Evolutionary conservation across 2,329 filamentous ascomycete genomes (phyloP).

Genomic region (Sphaerulina musiva): DNA sequence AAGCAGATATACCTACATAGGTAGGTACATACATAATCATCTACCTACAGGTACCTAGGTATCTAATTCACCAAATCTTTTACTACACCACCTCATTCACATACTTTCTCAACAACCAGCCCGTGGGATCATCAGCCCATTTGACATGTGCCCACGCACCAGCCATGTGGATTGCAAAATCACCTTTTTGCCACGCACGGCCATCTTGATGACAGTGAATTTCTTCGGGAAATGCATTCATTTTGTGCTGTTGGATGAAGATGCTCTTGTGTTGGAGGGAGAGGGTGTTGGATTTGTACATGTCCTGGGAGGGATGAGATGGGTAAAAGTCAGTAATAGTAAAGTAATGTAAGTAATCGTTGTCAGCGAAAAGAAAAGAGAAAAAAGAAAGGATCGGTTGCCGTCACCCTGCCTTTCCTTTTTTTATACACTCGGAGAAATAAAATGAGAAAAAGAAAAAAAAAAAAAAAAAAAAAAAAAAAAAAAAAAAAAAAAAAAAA

Average conservation of each 20-base stretch:
- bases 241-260: slow-evolving; percentile 33
- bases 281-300: slow-evolving; percentile 21
- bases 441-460: no score
- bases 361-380: no score
- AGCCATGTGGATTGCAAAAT: slow-evolving; percentile 36
- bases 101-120: slow-evolving; percentile 37
- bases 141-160: slow-evolving; percentile 36
- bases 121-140: slow-evolving; percentile 31
- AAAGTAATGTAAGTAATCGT: no score
- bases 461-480: no score
- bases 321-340: no score
- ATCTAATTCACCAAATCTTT: not conserved
- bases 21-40: no score
- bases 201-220: slow-evolving; percentile 8
- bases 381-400: no score
- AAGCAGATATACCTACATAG: no score
- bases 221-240: slow-evolving; percentile 35
- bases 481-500: no score
- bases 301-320: slow-evolving; percentile 27
- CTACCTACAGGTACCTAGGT: no score
- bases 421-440: no score
- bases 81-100: not conserved
- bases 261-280: slow-evolving; percentile 7
- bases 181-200: slow-evolving; percentile 4
- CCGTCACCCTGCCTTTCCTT: no score